Percentiles rank a stretch among this genome's conserved stretches.
These are phyloP conservation scores for Ceratobasidium papillatum DNA, from an alignment of 1,284 basidiomycete genomes.

Conservation along the genomic window DNA sequence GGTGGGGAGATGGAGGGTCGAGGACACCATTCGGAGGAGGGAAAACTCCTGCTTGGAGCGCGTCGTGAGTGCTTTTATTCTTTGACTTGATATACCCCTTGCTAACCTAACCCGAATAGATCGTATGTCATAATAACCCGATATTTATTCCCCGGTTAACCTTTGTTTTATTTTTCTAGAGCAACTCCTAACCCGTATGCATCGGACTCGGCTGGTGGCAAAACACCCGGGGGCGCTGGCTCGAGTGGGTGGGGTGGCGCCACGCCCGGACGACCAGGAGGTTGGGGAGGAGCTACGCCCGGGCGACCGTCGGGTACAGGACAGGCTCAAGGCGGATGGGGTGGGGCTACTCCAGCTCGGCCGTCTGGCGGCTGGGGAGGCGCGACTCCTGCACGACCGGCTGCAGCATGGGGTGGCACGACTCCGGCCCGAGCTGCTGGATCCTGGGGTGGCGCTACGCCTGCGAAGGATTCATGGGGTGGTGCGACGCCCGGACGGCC, in stretches of 20 bases:
- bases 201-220: slow-evolving; percentile 49
- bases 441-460: slow-evolving; percentile 59
- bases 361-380: slow-evolving; percentile 47
- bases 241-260: slow-evolving; percentile 40
- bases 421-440: slow-evolving; percentile 13
- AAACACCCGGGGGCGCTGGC: slow-evolving; percentile 36
- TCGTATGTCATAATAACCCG: slow-evolving; percentile 10
- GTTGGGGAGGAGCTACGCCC: slow-evolving; percentile 31
- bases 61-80: slow-evolving; percentile 9
- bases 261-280: not conserved
- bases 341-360: slow-evolving; percentile 34
- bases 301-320: slow-evolving; percentile 29
- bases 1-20: slow-evolving; percentile 64
- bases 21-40: slow-evolving; percentile 64
- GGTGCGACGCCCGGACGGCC: slow-evolving; percentile 52
- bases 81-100: not conserved
- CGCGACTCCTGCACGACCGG: slow-evolving; percentile 46
- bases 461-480: slow-evolving; percentile 55
- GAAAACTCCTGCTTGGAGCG: slow-evolving; percentile 44
- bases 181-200: slow-evolving; percentile 47
- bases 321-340: slow-evolving; percentile 39
- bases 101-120: slow-evolving; percentile 5
- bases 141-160: not conserved
- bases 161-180: not conserved
- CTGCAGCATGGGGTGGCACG: slow-evolving; percentile 40